These are phyloP conservation scores for Peniophora sp. DNA, from an alignment of 1,284 basidiomycete species.

Conservation along the genomic window DNA sequence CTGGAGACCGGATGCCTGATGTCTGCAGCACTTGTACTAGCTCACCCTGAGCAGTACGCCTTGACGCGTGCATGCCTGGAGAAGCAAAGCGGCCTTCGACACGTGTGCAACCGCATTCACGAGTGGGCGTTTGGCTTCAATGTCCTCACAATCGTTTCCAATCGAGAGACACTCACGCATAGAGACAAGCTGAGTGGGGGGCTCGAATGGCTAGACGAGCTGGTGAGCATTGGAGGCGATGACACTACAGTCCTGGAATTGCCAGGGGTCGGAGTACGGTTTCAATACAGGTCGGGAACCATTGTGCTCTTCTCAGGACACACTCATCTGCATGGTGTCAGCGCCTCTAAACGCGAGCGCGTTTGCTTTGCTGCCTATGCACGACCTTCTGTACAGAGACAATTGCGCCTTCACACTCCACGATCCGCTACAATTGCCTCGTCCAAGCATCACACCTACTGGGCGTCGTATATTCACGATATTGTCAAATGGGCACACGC, in stretches of 20 bases:
- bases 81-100: background rate
- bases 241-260: background rate
- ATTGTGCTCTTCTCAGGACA: background rate
- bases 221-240: background rate
- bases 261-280: background rate
- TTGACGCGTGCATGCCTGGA: background rate
- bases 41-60: background rate
- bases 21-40: background rate
- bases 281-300: background rate
- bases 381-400: background rate
- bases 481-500: too few species aligned
- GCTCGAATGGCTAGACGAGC: background rate
- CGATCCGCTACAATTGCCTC: too few species aligned
- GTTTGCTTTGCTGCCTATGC: background rate
- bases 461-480: too few species aligned
- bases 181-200: background rate
- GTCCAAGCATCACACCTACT: too few species aligned
- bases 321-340: background rate
- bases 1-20: background rate
- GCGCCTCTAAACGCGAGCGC: background rate
- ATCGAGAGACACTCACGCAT: background rate
- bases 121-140: background rate
- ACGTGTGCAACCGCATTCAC: background rate
- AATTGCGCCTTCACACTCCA: too few species aligned
- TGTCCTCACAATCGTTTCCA: background rate